Base-by-base conservation (phyloP, 2,329 filamentous ascomycete species). In the Calonectria crousiana region DNA sequence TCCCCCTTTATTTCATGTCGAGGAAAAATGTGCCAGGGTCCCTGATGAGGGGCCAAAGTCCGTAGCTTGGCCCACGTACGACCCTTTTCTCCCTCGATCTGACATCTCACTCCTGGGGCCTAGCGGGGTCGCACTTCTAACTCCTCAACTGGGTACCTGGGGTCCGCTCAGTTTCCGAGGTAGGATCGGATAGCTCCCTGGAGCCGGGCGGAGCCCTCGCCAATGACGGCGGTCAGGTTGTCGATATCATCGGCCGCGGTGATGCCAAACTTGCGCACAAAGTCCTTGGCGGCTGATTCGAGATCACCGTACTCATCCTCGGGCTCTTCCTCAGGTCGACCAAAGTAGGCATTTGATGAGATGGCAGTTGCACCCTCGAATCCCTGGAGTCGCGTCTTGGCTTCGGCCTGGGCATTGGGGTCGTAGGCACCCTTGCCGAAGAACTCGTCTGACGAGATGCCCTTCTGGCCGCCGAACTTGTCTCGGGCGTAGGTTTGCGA, bases 381-480 rank as follows among this genome's bases (percentile, higher is more conserved):
- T 60, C 95, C 95, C 87, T 95, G 93, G 69, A 99, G 90, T 51
- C 97, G 92, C 30, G 90, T 89, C 88, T 98, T 98, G 80, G 97
- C 96, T 87, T 98, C 96, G 67, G 92, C 89, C 83, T 97, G 94
- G 11, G 93, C 92, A 70, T 89, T 89, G 47, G 96, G 92, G 83
- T 99, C 96, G 85, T 93, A 98, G 70, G 91, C 87, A 68, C 95
- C 95, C 84, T 97, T 96, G 81, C 96, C 95, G 83, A 99, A 99
- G 89, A 98, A 99, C 84, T 99, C 97, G 84, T 99, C 97, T 0
- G 96, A 98, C 0, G 95, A 98, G 79, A 99, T 99, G 79, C 95
- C 95, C 89, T 98, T 98, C 84, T 99, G 97, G 53, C 86, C 86
- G 74, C 96, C 96, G 82, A 99, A 99, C 85, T 98, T 98, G 82